These are phyloP conservation scores for Chrysosporium queenslandicum DNA, from an alignment of 2,329 filamentous ascomycete genomes.

Conservation along the genomic window DNA sequence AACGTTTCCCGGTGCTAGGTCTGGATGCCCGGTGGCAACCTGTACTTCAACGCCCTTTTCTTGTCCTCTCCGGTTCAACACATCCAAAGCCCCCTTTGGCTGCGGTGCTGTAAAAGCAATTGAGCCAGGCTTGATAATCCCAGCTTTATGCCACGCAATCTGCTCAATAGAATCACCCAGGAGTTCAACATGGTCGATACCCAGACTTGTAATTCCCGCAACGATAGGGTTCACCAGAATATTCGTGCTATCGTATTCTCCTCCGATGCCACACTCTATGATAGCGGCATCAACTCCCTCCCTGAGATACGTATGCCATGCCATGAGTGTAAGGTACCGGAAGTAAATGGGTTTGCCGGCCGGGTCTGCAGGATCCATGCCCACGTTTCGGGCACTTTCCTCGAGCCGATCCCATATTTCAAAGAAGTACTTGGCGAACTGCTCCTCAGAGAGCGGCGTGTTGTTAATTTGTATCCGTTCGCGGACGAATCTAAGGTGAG, in stretches of 20 bases:
- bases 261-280: conserved; percentile 88
- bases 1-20: conserved; percentile 36
- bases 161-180: conserved; percentile 67
- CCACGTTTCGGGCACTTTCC: conserved; percentile 43
- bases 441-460: conserved; percentile 53
- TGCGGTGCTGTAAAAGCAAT: conserved; percentile 56
- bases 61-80: conserved; percentile 46
- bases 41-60: conserved; percentile 42
- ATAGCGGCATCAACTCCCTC: conserved; percentile 70
- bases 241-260: conserved; percentile 88
- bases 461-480: conserved; percentile 79
- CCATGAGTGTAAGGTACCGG: conserved; percentile 79
- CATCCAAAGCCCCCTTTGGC: conserved; percentile 43
- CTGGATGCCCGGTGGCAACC: conserved; percentile 42
- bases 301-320: conserved; percentile 68
- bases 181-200: conserved; percentile 75
- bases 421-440: conserved; percentile 71
- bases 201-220: conserved; percentile 66
- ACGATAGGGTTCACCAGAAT: conserved; percentile 61
- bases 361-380: conserved; percentile 42
- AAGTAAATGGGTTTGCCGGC: conserved; percentile 80
- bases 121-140: conserved; percentile 63
- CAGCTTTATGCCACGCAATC: conserved; percentile 88
- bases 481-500: conserved; percentile 71
- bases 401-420: conserved; percentile 67